These are phyloP conservation scores for Piloderma croceum DNA, from an alignment of 768 basidiomycete genomes.

Conservation along the genomic window DNA sequence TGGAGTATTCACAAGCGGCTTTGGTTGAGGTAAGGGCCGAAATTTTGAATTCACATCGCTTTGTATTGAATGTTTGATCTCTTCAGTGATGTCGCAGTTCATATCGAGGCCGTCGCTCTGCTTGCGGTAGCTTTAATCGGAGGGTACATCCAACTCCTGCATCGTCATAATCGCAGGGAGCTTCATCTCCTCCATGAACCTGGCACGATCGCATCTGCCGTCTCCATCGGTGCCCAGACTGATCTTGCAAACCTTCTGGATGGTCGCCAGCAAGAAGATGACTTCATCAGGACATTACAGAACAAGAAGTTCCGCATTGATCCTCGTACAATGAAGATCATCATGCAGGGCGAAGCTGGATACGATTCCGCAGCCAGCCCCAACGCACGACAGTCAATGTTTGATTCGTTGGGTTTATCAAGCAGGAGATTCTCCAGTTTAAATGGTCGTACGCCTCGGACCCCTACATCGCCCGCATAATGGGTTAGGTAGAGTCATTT, in stretches of 20 bases:
- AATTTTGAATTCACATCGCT: no score
- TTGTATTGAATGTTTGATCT: no score
- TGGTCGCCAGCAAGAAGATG: constrained; percentile 33
- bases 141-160: constrained; percentile 42
- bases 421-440: not conserved
- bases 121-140: constrained; percentile 40
- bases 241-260: constrained; percentile 42
- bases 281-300: constrained; percentile 36
- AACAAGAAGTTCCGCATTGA: constrained; percentile 49
- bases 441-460: no score
- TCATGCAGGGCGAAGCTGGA: constrained; percentile 49
- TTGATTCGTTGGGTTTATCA: not conserved
- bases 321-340: constrained; percentile 41
- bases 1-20: constrained; percentile 42
- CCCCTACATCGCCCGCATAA: not conserved
- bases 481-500: not conserved
- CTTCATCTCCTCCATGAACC: constrained; percentile 43
- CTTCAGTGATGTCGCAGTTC: constrained; percentile 39
- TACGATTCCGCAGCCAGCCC: constrained; percentile 27
- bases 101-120: constrained; percentile 38
- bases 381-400: not conserved
- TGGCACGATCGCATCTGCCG: constrained; percentile 53
- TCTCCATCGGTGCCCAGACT: constrained; percentile 48
- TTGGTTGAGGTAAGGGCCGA: constrained; percentile 43
- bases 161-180: constrained; percentile 37